phyloP scores from a whole-genome alignment of 208 protist genomes.

The Cochliopodium minus region DNA sequence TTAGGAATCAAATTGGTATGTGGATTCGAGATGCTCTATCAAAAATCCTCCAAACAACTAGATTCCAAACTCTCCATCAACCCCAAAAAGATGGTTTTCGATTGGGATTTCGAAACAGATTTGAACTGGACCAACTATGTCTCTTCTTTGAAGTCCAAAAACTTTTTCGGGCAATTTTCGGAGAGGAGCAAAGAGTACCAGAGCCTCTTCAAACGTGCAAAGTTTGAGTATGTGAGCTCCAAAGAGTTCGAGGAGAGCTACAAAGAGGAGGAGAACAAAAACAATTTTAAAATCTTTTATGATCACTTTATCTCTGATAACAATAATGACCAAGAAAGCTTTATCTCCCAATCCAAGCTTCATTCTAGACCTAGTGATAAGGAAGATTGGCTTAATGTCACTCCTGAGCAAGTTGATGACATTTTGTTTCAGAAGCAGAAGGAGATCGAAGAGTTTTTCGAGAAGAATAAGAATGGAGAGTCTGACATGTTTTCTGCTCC shows the following conservation, averaged over 20 bases:
- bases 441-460: neutral
- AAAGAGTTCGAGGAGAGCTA: neutral
- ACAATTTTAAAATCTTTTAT: no score
- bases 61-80: neutral
- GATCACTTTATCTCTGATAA: no score
- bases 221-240: neutral
- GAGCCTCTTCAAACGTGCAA: neutral
- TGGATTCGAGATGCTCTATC: neutral
- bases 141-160: neutral
- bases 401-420: neutral
- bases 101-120: neutral
- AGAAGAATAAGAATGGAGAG: neutral
- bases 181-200: neutral
- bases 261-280: neutral
- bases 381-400: neutral
- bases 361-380: no score
- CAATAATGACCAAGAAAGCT: no score
- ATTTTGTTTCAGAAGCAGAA: neutral
- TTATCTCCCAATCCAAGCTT: no score
- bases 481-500: no score
- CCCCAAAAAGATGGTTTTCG: neutral
- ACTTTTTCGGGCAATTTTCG: neutral
- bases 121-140: neutral
- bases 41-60: neutral
- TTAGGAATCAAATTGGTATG: neutral